Conservation (phyloP, 2,329 filamentous ascomycete species). For the Aspergillus tubingensis region DNA sequence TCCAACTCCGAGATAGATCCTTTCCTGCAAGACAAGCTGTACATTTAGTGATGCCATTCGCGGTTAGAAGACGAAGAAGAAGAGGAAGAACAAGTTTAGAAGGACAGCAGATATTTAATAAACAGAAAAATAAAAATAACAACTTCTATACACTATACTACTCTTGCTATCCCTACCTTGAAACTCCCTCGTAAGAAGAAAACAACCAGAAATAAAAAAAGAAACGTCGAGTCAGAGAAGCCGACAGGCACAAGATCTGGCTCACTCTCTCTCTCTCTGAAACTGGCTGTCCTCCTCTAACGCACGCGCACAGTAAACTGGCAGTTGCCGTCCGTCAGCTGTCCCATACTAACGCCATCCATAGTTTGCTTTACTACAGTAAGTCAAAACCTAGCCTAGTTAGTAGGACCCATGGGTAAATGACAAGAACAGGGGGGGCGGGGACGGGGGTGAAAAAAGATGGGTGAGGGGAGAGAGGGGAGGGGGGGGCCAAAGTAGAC, state of each 20-base stretch:
- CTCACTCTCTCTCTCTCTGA: background rate
- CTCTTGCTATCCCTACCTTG: too few species aligned
- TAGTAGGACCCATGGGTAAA: conserved; percentile 5
- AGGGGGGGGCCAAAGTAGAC: background rate
- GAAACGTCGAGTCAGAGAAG: background rate
- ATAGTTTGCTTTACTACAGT: background rate
- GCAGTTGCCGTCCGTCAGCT: conserved; percentile 14
- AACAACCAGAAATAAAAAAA: background rate
- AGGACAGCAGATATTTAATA: background rate
- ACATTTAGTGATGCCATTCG: conserved; percentile 4
- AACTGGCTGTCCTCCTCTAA: background rate
- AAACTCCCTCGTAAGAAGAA: too few species aligned
- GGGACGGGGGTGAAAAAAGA: too few species aligned
- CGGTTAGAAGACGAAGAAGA: background rate
- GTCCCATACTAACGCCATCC: conserved; percentile 22
- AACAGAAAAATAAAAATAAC: too few species aligned
- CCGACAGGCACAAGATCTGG: background rate
- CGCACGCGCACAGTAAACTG: background rate
- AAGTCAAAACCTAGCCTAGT: too few species aligned
- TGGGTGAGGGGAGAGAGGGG: conserved; percentile 7
- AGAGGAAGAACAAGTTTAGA: background rate
- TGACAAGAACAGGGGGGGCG: conserved; percentile 18
- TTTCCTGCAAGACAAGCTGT: conserved; percentile 17
- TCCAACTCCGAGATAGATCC: conserved; percentile 13
- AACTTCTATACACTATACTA: too few species aligned